Base-by-base conservation (phyloP, 2,329 filamentous ascomycete genomes). In the Plenodomus biglobosus region DNA sequence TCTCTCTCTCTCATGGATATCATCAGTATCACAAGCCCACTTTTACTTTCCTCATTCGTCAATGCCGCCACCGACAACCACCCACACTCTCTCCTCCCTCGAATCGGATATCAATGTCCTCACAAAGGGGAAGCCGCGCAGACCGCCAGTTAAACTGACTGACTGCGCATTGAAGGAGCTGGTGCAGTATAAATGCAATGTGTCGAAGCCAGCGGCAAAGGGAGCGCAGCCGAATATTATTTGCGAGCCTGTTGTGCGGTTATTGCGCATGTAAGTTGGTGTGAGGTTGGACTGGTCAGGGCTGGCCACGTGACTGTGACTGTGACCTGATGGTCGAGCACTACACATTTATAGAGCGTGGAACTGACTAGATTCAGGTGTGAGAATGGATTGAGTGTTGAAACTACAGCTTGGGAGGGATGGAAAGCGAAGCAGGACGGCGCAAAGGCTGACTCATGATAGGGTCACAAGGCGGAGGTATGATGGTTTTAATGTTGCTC, bases 161-260 rank as follows among this genome's bases (percentile, higher is more conserved):
- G 71, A 80, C 41, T 86, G 84, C 65, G 69, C 77, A 47, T 69
- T 86, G 35, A 74, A 81, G 56, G 81, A 85, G 64, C 68, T 86
- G 68, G 71, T 82, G 39, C 84, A 87, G 70, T 86, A 85, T 63
- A 78, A 78, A 20, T 87, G 84, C 69, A 77, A 83, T 62, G 70
- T 83, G 8, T 72, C 77, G 8, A 68, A 73, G 10, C 21, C 55
- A 16, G 30, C 47, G 37, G 47, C 65, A 38, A 69, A 75, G 27
- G 61, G 70, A 42, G 72, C 69, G 16, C 62, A 66, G 42, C 72
- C 75, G 2, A 69, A 73, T 2, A 69, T 80, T 20, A 66, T 80
- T 4, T 85, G 83, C 60, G 72, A 78, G 64, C 80, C 80, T n/a
- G 70, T 85, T 21, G 74, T 84, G 60, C 70, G 82, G 63, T 68